A percentile compares a stretch with the other conserved stretches of the same genome.
phyloP scores from a whole-genome alignment of 306 rosid species.

The Cajanus cajan region DNA sequence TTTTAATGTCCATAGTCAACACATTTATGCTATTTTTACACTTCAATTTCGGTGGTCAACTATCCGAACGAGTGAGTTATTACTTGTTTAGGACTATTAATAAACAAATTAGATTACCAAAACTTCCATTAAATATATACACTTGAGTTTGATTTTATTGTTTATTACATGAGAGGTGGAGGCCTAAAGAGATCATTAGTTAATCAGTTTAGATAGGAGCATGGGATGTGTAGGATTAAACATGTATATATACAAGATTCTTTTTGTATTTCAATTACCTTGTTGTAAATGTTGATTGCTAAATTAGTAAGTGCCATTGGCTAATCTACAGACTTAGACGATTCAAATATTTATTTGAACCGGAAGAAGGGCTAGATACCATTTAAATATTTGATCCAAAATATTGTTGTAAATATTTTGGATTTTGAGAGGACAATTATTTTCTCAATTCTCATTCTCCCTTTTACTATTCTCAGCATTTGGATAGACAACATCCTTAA shows the following conservation, averaged over 20 bases:
- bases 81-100: background rate
- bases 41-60: background rate
- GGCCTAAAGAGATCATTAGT: background rate
- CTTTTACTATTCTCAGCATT: slow-evolving; percentile 54
- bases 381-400: background rate
- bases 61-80: background rate
- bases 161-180: background rate
- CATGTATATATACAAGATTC: slow-evolving; percentile 64
- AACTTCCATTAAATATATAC: background rate
- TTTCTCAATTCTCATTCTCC: slow-evolving; percentile 15
- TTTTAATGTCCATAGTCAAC: background rate
- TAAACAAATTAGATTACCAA: slow-evolving; percentile 12
- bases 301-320: background rate
- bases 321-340: background rate
- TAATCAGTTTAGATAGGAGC: slow-evolving; percentile 65
- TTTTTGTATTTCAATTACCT: slow-evolving; percentile 22
- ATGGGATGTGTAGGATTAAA: slow-evolving; percentile 79
- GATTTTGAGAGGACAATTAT: slow-evolving; percentile 22
- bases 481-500: slow-evolving; percentile 84
- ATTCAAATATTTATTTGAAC: slow-evolving; percentile 22
- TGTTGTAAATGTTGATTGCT: background rate
- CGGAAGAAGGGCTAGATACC: slow-evolving; percentile 83
- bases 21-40: background rate
- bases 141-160: slow-evolving; percentile 7
- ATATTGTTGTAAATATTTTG: too few species aligned